Base-by-base conservation (phyloP, 345 rosid species). In the Salix caprea region DNA sequence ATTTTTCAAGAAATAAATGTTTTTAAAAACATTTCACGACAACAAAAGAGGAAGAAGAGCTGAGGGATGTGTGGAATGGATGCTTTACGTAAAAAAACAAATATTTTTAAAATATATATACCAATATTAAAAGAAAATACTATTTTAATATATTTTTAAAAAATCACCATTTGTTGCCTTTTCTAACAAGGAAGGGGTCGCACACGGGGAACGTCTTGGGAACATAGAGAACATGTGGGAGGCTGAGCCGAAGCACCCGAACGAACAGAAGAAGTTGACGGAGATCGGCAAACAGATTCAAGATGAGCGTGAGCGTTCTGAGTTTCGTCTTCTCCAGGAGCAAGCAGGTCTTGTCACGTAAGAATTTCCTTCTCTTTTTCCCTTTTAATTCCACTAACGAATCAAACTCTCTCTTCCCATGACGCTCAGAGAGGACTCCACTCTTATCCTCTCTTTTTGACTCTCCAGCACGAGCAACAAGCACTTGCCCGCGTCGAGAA, bases 161-260 rank as follows among this genome's bases (percentile, higher is more conserved):
- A 34, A 5, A 36, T 36, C 37, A 36, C 37, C 37, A 1, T 36
- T 36, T 5, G 37, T 36, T 36, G 37, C 37, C 6, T 96, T 96
- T 86, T 74, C 93, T 88, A 96, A 93, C 92, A 92, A 96, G 96
- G 96, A 96, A 96, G 87, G 99, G 99, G 82, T 96, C 96, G 99
- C 99, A 93, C 80, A 91, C 98, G 40, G 99, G 99, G 40, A 96
- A 36, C 11, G 97, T 86, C 83, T 96, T 54, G 88, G 99, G 80
- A 96, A 93, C 89, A 87, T 93, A 67, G 99, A 96, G 85, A 96
- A 84, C 84, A 98, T 93, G n/a, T 96, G 97, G 99, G 93, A 93
- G 78, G 98, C 99, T n/a, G 98, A 96, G 86, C 99, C 93, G 85
- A 96, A 96, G 81, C 96, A 92, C 78, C 97, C 90, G 1, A 91